phyloP scores from a whole-genome alignment of 805 yeast species.

The Priceomyces melissophilus region DNA sequence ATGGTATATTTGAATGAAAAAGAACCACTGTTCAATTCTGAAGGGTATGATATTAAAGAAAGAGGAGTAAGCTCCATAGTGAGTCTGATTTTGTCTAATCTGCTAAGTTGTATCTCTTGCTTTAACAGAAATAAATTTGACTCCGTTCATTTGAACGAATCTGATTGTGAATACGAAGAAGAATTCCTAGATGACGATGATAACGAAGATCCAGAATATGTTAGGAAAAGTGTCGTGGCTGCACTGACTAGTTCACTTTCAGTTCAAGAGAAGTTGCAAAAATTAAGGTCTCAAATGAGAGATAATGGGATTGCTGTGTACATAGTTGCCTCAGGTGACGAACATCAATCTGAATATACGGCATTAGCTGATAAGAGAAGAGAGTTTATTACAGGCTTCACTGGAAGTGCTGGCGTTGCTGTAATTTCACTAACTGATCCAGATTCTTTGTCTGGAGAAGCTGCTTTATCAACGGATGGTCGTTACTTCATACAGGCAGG shows the following conservation, averaged over 20 bases:
- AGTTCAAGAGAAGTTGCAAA: constrained; percentile 56
- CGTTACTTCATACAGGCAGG: constrained; percentile 90
- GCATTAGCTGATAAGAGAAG: constrained; percentile 78
- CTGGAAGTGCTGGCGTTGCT: constrained; percentile 93
- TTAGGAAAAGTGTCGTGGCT: background rate
- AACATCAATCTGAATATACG: constrained; percentile 90
- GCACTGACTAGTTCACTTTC: constrained; percentile 19
- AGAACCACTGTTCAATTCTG: background rate
- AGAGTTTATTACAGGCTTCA: constrained; percentile 79
- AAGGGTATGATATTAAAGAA: background rate
- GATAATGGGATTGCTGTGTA: constrained; percentile 66
- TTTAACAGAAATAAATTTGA: background rate
- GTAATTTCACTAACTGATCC: constrained; percentile 57
- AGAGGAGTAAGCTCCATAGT: background rate
- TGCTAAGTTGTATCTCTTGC: constrained; percentile 1
- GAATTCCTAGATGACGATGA: background rate
- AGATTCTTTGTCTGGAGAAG: constrained; percentile 53
- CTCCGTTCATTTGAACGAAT: background rate
- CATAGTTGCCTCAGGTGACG: constrained; percentile 83
- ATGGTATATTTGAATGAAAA: background rate
- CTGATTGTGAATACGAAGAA: background rate
- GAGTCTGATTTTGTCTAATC: background rate
- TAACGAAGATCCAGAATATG: background rate
- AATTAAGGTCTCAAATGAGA: constrained; percentile 63
- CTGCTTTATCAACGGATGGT: constrained; percentile 90